These are phyloP conservation scores for Boletus vermiculosoides DNA, from an alignment of 768 basidiomycete species.

Conservation along the genomic window DNA sequence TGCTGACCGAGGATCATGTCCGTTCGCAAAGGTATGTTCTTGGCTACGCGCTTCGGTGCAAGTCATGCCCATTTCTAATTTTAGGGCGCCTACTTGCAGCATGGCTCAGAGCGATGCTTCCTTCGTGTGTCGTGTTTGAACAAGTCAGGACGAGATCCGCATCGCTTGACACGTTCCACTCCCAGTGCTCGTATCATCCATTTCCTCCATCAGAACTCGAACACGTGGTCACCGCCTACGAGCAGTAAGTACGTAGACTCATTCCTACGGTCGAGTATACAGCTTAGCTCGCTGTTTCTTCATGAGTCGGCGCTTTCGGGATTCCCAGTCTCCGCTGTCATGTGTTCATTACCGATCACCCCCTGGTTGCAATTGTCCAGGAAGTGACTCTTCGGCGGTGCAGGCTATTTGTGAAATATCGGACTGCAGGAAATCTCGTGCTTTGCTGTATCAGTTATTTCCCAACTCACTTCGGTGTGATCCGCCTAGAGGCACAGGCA, in stretches of 20 bases:
- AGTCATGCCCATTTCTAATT: conserved; percentile 1
- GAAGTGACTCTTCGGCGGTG: neutral
- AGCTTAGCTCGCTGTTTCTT: neutral
- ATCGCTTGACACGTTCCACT: conserved; percentile 3
- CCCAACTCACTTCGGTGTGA: neutral
- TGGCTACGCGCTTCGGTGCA: neutral
- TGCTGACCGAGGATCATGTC: neutral
- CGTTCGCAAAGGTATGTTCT: neutral
- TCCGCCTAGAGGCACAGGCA: conserved; percentile 8
- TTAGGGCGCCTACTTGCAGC: neutral
- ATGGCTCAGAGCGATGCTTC: conserved; percentile 10
- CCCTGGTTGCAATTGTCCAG: neutral
- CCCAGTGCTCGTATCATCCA: neutral
- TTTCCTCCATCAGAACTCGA: neutral
- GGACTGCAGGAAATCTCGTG: neutral
- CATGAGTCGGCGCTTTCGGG: neutral
- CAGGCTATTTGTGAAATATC: neutral
- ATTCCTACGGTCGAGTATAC: neutral
- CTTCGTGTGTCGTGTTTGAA: neutral
- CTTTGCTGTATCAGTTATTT: conserved; percentile 18
- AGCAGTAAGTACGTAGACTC: neutral
- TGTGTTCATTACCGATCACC: neutral
- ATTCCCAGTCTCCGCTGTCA: neutral
- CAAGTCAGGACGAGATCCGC: neutral
- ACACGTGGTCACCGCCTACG: conserved; percentile 3